Evolutionary conservation across 805 yeast species (phyloP).

Genomic region (Cephaloascus fragrans): DNA sequence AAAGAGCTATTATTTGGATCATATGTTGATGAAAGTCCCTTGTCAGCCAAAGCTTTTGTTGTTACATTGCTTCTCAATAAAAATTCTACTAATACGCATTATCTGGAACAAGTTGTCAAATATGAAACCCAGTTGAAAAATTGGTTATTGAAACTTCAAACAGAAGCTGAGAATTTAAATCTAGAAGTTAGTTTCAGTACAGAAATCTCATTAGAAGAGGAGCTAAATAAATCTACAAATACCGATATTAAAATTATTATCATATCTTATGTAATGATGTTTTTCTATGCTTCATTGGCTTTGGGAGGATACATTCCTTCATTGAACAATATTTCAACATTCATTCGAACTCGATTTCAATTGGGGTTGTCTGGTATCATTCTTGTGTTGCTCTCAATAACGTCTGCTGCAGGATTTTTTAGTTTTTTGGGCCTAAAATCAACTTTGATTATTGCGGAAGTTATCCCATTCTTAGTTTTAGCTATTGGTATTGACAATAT

Average conservation of each 20-base stretch:
- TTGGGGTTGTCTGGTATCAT: constrained; percentile 79
- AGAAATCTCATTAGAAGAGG: constrained; percentile 77
- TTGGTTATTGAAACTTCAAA: constrained; percentile 33
- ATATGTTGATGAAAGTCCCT: constrained; percentile 31
- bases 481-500: constrained; percentile 97
- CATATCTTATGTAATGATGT: constrained; percentile 78
- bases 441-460: constrained; percentile 91
- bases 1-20: constrained; percentile 66
- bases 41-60: constrained; percentile 63
- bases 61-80: constrained; percentile 65
- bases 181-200: constrained; percentile 67
- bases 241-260: constrained; percentile 66
- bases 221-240: constrained; percentile 70
- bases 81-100: constrained; percentile 23
- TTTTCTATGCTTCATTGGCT: constrained; percentile 77
- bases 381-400: constrained; percentile 73
- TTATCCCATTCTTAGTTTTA: constrained; percentile 82
- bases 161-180: constrained; percentile 40
- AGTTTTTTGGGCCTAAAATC: constrained; percentile 71
- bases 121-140: constrained; percentile 71
- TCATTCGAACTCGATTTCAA: constrained; percentile 51
- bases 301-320: constrained; percentile 45
- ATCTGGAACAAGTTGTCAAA: constrained; percentile 25
- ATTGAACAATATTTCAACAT: constrained; percentile 7
- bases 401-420: constrained; percentile 76